Base-by-base conservation (phyloP, 331 rosid genomes). In the Cydonia oblonga region DNA sequence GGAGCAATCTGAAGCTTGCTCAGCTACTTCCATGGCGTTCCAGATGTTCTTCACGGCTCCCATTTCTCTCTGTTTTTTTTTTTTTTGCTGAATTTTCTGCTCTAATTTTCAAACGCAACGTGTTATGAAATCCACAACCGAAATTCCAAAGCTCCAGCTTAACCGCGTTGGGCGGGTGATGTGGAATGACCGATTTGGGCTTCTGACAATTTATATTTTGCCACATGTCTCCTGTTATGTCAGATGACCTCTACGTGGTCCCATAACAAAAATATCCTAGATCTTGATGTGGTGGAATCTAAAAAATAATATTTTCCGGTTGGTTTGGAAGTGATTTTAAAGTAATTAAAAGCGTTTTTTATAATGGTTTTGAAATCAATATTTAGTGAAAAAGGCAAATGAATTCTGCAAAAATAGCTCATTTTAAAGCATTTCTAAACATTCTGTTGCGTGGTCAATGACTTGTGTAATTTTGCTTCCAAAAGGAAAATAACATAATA, bases 11-110 rank as follows among this genome's bases (percentile, higher is more conserved):
- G 73, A 33, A 75, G 89, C 84, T 83, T 82, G 78, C 30, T 46
- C 79, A 0, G 91, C 89, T 20, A 85, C 79, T 38, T 87, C 90
- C 56, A 77, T 68, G 79, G 89, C 87, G 76, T 88, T 78, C 89
- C 88, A 89, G 82, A 83, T 84, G 74, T 82, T 78, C 71, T 81
- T 81, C 71, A 49, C 70, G 33, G 74, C 90, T 69, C 88, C 93
- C 93, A 89, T 84, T 66, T 19, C 29, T 64, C 51, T 15, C 3
- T 7, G 25, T 2, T 49, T 49, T 6, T 18, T 16, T 2, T 16
- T 16, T 49, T 6, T 46, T 33, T 2, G 44, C 8, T 4, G 29
- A 35, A 5, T 14, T 33, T 23, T 40, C 12, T 22, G 15, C 20
- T 68, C 2, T 25, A 25, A 7, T 14, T 68, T 46, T 46, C 69